These are phyloP conservation scores for Fragaria nilgerrensis DNA, from an alignment of 306 rosid genomes.

Conservation along the genomic window DNA sequence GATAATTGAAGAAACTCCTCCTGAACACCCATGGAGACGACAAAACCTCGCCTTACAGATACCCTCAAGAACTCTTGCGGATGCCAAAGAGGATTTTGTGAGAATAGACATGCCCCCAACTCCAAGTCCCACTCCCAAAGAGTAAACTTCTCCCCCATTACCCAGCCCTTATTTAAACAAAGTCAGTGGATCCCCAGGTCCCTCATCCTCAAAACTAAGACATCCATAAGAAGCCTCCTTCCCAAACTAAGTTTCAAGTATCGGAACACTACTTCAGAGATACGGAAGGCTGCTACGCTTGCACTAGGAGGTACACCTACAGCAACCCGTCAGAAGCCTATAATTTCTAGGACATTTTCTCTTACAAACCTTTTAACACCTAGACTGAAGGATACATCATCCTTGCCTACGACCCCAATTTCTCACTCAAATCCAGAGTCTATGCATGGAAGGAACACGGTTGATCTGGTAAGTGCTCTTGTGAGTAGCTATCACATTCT, in stretches of 20 bases:
- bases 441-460: conserved; percentile 46
- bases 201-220: conserved; percentile 45
- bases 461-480: conserved; percentile 21
- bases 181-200: conserved; percentile 41
- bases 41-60: conserved; percentile 39
- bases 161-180: conserved; percentile 43
- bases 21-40: conserved; percentile 37
- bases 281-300: conserved; percentile 55
- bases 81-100: conserved; percentile 45
- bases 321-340: conserved; percentile 40
- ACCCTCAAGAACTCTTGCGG: conserved; percentile 42
- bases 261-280: conserved; percentile 42
- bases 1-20: conserved; percentile 53
- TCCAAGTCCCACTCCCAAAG: conserved; percentile 52
- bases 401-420: conserved; percentile 56
- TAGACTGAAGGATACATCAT: conserved; percentile 41
- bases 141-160: conserved; percentile 57
- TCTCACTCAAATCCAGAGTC: conserved; percentile 62
- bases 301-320: conserved; percentile 45
- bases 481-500: conserved; percentile 37
- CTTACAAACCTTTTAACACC: conserved; percentile 43
- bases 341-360: conserved; percentile 58
- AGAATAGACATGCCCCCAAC: conserved; percentile 55
- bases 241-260: conserved; percentile 60
- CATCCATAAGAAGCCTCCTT: conserved; percentile 43